Percentiles rank a stretch among this genome's conserved stretches.
Conservation (phyloP, 2,329 filamentous ascomycete genomes). For the Penicillium polonicum region DNA sequence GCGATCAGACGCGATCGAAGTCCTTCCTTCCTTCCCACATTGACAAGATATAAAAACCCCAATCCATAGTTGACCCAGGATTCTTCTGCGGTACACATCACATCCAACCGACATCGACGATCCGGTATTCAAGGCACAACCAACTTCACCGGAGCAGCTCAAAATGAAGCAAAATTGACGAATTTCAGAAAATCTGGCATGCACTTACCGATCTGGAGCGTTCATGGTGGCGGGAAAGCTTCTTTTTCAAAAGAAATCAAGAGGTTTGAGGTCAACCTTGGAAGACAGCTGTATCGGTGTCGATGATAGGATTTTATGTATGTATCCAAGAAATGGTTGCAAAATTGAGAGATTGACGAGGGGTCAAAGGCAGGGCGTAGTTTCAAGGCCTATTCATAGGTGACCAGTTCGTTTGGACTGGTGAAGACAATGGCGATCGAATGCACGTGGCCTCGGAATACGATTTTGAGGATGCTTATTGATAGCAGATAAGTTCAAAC, state of each 20-base stretch:
- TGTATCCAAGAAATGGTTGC: background rate
- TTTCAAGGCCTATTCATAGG: background rate
- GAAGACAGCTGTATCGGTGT: background rate
- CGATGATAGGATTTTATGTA: background rate
- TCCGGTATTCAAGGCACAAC: background rate
- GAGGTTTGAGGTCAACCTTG: background rate
- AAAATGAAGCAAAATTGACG: background rate
- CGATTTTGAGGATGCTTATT: background rate
- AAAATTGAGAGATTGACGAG: background rate
- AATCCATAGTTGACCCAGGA: background rate
- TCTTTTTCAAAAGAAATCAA: background rate
- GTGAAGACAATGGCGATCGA: background rate
- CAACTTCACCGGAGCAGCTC: background rate
- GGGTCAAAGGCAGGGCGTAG: background rate
- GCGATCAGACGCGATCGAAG: background rate
- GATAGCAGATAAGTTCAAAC: background rate
- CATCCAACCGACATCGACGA: background rate
- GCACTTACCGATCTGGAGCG: constrained; percentile 43
- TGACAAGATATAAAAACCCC: background rate
- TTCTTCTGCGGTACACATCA: background rate
- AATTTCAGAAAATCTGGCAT: background rate
- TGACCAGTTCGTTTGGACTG: background rate
- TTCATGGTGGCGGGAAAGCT: constrained; percentile 47
- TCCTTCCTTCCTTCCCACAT: background rate
- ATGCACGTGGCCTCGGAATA: background rate